A percentile compares a stretch with the other conserved stretches of the same genome.
Conservation (phyloP, 2,329 filamentous ascomycete species). For the Geosmithia flava region DNA sequence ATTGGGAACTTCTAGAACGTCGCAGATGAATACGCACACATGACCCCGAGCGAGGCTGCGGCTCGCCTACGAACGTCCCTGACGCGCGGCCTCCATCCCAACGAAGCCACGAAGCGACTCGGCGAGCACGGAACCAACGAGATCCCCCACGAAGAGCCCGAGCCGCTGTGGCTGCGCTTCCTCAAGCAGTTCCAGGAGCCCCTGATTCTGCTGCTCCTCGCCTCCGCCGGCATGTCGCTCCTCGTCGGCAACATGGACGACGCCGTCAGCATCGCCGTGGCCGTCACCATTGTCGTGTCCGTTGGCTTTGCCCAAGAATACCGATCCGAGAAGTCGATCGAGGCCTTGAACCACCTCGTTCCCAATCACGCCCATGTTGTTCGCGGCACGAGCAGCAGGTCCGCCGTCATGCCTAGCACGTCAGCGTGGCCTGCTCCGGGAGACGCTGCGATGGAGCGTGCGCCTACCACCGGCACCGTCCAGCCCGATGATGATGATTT, state of each 20-base stretch:
- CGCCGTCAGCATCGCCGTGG: conserved; percentile 87
- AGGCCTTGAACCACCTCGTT: conserved; percentile 85
- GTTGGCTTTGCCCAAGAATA: conserved; percentile 98
- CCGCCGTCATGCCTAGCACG: conserved; percentile 18
- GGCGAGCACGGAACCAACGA: conserved; percentile 83
- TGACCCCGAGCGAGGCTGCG: conserved; percentile 70
- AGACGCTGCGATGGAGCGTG: conserved; percentile 31
- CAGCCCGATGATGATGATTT: conserved; percentile 51
- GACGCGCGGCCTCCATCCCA: conserved; percentile 64
- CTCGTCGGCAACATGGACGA: conserved; percentile 91
- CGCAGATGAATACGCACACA: conserved; percentile 49
- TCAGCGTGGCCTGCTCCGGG: conserved; percentile 35
- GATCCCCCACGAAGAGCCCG: conserved; percentile 83
- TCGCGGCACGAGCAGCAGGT: conserved; percentile 37
- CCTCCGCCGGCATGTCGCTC: conserved; percentile 77
- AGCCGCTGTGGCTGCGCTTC: conserved; percentile 91
- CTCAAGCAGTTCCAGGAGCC: conserved; percentile 95
- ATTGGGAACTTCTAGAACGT: conserved; percentile 23
- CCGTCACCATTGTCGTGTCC: conserved; percentile 91
- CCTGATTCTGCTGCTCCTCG: conserved; percentile 81
- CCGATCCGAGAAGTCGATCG: conserved; percentile 90
- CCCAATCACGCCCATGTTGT: conserved; percentile 96
- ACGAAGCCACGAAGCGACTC: conserved; percentile 70
- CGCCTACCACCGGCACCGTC: conserved; percentile 29
- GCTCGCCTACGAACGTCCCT: conserved; percentile 72